A percentile compares a stretch with the other conserved stretches of the same genome.
These are phyloP conservation scores for Penicillium sp. DNA, from an alignment of 2,329 filamentous ascomycete genomes.

Conservation along the genomic window DNA sequence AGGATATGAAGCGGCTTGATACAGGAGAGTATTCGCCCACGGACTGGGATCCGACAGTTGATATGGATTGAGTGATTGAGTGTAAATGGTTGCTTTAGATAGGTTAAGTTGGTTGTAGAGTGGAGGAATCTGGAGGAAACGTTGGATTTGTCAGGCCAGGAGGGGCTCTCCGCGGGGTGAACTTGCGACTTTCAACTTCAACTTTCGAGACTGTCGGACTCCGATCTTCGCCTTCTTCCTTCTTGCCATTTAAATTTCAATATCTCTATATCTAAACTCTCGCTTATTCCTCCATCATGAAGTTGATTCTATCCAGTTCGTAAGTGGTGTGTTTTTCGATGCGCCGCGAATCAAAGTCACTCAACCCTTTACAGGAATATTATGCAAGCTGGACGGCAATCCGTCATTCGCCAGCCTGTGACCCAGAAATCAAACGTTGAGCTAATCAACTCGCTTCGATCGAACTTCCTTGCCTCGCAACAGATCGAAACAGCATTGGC, in stretches of 20 bases:
- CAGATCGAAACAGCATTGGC: slow-evolving; percentile 41
- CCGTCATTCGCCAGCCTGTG: slow-evolving; percentile 69
- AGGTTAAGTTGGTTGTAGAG: not conserved
- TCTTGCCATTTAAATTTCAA: not conserved
- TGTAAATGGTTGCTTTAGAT: not conserved
- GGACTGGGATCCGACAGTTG: slow-evolving; percentile 48
- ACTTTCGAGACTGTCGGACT: not conserved
- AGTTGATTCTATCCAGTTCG: slow-evolving; percentile 78
- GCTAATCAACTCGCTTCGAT: slow-evolving; percentile 75
- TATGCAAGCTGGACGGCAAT: slow-evolving; percentile 70
- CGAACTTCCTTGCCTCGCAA: slow-evolving; percentile 70
- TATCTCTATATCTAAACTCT: slow-evolving; percentile 1
- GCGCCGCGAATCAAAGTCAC: slow-evolving; percentile 2
- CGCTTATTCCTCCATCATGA: slow-evolving; percentile 51
- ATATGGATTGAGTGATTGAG: slow-evolving; percentile 26
- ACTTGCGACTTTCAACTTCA: not conserved
- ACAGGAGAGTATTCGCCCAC: slow-evolving; percentile 51
- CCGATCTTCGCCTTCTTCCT: not conserved
- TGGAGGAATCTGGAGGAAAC: not conserved
- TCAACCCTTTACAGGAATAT: slow-evolving; percentile 54
- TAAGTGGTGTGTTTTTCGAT: slow-evolving; percentile 40
- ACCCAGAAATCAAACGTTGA: slow-evolving; percentile 84
- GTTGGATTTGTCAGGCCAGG: slow-evolving; percentile 3
- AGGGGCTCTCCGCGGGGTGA: slow-evolving; percentile 2
- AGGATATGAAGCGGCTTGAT: slow-evolving; percentile 51